Conservation (phyloP, 2,329 filamentous ascomycete genomes). For the Penicillium sp. region DNA sequence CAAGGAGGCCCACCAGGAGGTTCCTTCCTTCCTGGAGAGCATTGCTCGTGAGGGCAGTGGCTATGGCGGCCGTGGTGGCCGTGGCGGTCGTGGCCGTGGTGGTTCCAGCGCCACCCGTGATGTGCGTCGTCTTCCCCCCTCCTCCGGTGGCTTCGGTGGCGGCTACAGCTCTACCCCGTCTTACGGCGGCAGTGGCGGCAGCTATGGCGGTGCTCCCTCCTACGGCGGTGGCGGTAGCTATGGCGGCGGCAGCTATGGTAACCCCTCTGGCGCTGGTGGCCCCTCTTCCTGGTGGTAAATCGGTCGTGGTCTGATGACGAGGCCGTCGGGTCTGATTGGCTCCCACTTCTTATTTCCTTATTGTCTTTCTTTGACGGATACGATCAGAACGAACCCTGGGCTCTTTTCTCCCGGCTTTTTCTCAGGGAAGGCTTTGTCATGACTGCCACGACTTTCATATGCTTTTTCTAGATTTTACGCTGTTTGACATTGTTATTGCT, state of each 20-base stretch:
- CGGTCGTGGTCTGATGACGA: slow-evolving; percentile 45
- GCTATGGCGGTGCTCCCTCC: slow-evolving; percentile 37
- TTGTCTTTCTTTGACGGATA: slow-evolving; percentile 42
- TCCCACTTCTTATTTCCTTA: slow-evolving; percentile 36
- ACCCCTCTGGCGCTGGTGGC: slow-evolving; percentile 54
- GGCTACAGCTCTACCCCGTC: slow-evolving; percentile 29
- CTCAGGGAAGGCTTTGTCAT: slow-evolving; percentile 50
- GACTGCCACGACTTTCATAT: slow-evolving; percentile 48
- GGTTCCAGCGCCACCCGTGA: slow-evolving; percentile 73
- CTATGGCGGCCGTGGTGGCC: slow-evolving; percentile 74
- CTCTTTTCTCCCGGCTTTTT: slow-evolving; percentile 30
- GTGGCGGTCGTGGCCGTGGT: slow-evolving; percentile 71
- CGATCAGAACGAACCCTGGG: slow-evolving; percentile 45
- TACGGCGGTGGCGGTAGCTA: slow-evolving; percentile 32
- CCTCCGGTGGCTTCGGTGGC: slow-evolving; percentile 35
- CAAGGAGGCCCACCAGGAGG: slow-evolving; percentile 98
- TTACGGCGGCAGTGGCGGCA: slow-evolving; percentile 36
- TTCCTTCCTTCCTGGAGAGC: slow-evolving; percentile 91
- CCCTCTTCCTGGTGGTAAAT: slow-evolving; percentile 59
- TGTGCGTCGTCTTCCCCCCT: slow-evolving; percentile 71
- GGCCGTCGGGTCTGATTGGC: slow-evolving; percentile 45
- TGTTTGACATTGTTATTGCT: slow-evolving; percentile 20
- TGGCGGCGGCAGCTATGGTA: slow-evolving; percentile 46
- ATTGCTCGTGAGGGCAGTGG: slow-evolving; percentile 91
- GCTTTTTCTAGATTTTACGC: slow-evolving; percentile 30